These are phyloP conservation scores for Lepiota venenata DNA, from an alignment of 768 basidiomycete species.

Conservation along the genomic window DNA sequence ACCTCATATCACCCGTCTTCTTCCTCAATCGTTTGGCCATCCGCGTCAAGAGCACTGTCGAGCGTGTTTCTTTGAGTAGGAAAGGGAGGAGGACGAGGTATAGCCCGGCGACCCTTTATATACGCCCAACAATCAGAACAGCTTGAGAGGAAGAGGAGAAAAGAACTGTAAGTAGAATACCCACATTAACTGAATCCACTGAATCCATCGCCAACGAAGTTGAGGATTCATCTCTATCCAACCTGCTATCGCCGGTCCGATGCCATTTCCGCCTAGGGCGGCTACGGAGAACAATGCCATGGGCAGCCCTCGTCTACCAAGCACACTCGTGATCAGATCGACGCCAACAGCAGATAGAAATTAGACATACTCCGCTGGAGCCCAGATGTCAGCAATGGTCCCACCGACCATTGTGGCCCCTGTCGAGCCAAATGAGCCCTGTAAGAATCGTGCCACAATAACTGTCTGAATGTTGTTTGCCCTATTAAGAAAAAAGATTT, in stretches of 20 bases:
- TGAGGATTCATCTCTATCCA: slow-evolving; percentile 26
- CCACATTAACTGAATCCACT: slow-evolving; percentile 28
- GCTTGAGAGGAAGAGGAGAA: not conserved
- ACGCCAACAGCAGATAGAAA: not conserved
- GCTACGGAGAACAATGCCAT: slow-evolving; percentile 71
- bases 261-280: slow-evolving; percentile 28
- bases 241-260: slow-evolving; percentile 24
- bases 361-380: slow-evolving; percentile 47
- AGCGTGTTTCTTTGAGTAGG: slow-evolving; percentile 67
- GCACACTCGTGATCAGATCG: not conserved
- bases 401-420: slow-evolving; percentile 74
- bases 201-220: slow-evolving; percentile 28
- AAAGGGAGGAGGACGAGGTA: slow-evolving; percentile 49
- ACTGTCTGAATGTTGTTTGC: slow-evolving; percentile 57
- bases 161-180: slow-evolving; percentile 4
- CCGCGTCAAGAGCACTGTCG: slow-evolving; percentile 63
- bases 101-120: slow-evolving; percentile 43
- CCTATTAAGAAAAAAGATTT: slow-evolving; percentile 20
- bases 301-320: slow-evolving; percentile 63
- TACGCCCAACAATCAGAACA: not conserved
- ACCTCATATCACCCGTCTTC: slow-evolving; percentile 59
- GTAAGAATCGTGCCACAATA: slow-evolving; percentile 59
- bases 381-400: slow-evolving; percentile 72
- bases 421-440: slow-evolving; percentile 66
- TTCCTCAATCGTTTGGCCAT: slow-evolving; percentile 63